These are phyloP conservation scores for Coniochaeta hoffmannii DNA, from an alignment of 2,329 filamentous ascomycete genomes.

Conservation along the genomic window DNA sequence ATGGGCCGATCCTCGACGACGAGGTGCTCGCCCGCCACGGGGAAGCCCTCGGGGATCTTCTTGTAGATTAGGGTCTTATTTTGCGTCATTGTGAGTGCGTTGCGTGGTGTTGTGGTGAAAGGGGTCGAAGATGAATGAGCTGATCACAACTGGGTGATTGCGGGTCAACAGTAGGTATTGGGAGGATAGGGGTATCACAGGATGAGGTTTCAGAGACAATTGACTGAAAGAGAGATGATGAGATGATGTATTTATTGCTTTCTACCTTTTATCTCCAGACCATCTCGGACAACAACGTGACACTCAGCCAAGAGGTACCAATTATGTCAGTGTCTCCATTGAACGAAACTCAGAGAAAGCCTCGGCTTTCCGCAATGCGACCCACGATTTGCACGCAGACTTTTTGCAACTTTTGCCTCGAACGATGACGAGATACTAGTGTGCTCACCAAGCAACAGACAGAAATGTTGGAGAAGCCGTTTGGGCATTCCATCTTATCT, in stretches of 20 bases:
- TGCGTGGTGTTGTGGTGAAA: not conserved
- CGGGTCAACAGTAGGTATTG: too few species aligned
- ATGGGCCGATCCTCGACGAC: conserved; percentile 58
- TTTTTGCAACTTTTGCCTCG: not conserved
- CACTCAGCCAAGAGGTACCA: not conserved
- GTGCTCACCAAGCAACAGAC: not conserved
- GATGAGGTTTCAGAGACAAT: too few species aligned
- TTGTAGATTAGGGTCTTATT: conserved; percentile 77
- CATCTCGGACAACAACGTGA: not conserved
- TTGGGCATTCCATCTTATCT: not conserved
- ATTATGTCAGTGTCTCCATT: not conserved
- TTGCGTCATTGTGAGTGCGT: not conserved
- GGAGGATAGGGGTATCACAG: too few species aligned
- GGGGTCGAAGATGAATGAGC: not conserved
- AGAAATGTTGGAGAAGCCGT: not conserved
- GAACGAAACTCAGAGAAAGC: not conserved
- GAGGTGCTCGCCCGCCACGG: conserved; percentile 64
- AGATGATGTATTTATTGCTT: not conserved
- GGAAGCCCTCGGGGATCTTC: conserved; percentile 56
- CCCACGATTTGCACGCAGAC: not conserved
- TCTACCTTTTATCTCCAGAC: not conserved
- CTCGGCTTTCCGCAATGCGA: not conserved
- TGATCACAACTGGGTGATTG: too few species aligned
- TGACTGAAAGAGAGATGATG: too few species aligned
- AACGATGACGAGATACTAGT: not conserved